phyloP scores from a whole-genome alignment of 768 basidiomycete genomes.

The Mycena pura region DNA sequence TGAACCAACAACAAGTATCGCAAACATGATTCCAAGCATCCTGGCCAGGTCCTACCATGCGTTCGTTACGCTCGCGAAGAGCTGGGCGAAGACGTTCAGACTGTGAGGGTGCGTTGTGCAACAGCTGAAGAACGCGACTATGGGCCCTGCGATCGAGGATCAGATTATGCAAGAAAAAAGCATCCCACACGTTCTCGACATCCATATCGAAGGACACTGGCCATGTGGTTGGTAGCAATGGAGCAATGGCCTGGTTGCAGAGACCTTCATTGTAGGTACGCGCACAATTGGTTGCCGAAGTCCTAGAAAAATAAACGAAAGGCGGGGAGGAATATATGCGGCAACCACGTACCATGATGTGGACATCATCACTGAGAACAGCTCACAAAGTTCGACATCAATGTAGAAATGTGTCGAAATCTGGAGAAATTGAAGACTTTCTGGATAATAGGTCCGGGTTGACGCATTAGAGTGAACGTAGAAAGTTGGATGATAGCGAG shows the following conservation, averaged over 20 bases:
- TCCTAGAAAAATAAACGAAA: neutral
- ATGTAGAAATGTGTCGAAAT: slow-evolving; percentile 8
- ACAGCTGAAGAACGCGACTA: neutral
- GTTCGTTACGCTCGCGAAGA: slow-evolving; percentile 18
- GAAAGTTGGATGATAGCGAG: slow-evolving; percentile 5
- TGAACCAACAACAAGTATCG: slow-evolving; percentile 21
- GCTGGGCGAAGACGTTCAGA: slow-evolving; percentile 13
- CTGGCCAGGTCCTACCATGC: slow-evolving; percentile 28
- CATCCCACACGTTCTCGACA: slow-evolving; percentile 5
- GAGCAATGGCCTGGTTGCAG: neutral
- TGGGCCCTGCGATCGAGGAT: neutral
- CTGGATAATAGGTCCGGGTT: slow-evolving; percentile 1
- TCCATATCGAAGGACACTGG: neutral
- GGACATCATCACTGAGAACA: slow-evolving; percentile 14
- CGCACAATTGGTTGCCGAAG: neutral
- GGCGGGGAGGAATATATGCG: no score
- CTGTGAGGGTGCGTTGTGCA: neutral
- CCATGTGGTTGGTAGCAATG: neutral
- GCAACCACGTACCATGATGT: slow-evolving; percentile 8
- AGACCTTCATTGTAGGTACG: neutral
- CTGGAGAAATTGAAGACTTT: neutral
- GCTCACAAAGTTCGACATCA: slow-evolving; percentile 1
- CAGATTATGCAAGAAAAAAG: neutral
- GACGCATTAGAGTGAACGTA: slow-evolving; percentile 7
- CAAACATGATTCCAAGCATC: slow-evolving; percentile 30